A percentile compares a stretch with the other conserved stretches of the same genome.
Evolutionary conservation across 192 early-diverging fungal species (phyloP).

Genomic region (Coemansia sp.): DNA sequence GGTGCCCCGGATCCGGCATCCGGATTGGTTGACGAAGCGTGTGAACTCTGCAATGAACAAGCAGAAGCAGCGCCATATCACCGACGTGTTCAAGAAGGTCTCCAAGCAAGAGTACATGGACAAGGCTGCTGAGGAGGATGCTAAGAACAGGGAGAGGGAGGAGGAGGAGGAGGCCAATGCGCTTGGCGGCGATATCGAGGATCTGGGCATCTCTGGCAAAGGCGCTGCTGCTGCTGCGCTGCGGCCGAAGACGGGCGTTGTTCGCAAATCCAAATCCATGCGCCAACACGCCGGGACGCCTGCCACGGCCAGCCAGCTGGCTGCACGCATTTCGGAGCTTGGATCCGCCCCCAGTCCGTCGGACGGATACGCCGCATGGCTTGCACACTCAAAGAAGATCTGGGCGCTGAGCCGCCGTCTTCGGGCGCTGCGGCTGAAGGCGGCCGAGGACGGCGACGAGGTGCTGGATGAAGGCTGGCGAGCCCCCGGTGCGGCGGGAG

Average conservation of each 20-base stretch:
- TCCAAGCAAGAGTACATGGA: slow-evolving; percentile 39
- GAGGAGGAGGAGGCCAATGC: neutral
- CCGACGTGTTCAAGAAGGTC: slow-evolving; percentile 74
- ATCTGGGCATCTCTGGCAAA: slow-evolving; percentile 48
- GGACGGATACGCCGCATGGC: slow-evolving; percentile 72
- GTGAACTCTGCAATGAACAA: slow-evolving; percentile 75
- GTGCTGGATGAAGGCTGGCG: neutral
- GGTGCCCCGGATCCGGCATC: slow-evolving; percentile 87
- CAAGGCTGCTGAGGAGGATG: slow-evolving; percentile 16
- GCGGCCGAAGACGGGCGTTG: slow-evolving; percentile 22
- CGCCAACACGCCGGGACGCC: slow-evolving; percentile 17
- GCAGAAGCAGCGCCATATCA: slow-evolving; percentile 79
- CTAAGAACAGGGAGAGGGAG: slow-evolving; percentile 4
- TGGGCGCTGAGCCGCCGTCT: slow-evolving; percentile 66
- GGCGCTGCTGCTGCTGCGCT: slow-evolving; percentile 7
- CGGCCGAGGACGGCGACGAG: slow-evolving; percentile 32
- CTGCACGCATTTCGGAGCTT: slow-evolving; percentile 34
- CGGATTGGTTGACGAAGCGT: slow-evolving; percentile 91
- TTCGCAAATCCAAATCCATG: slow-evolving; percentile 7
- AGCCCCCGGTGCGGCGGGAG: neutral
- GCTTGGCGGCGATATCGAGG: slow-evolving; percentile 58
- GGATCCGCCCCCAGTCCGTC: slow-evolving; percentile 65
- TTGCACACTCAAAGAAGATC: slow-evolving; percentile 73
- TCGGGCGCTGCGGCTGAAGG: slow-evolving; percentile 55
- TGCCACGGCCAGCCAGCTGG: slow-evolving; percentile 49